These are phyloP conservation scores for Populus tomentosa DNA, from an alignment of 441 rosid species.

Conservation along the genomic window DNA sequence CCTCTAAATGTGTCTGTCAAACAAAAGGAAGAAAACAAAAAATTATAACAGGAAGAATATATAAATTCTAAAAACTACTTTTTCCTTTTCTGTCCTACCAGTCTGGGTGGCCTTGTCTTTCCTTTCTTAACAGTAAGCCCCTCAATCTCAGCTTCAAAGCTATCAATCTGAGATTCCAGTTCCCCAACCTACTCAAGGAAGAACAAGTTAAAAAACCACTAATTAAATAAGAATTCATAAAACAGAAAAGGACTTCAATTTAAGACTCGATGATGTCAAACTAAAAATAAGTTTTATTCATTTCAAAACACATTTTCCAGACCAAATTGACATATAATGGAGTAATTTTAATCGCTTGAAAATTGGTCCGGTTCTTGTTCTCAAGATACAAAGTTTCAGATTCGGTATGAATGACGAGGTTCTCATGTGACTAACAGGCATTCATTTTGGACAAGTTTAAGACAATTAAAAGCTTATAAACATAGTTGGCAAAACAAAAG, in stretches of 20 bases:
- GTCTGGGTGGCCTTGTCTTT: conserved; percentile 90
- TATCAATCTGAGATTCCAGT: conserved; percentile 94
- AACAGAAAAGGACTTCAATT: neutral
- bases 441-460: neutral
- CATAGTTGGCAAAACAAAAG: neutral
- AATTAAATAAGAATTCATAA: neutral
- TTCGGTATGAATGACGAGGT: neutral
- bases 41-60: conserved; percentile 5
- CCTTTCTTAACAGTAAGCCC: conserved; percentile 99
- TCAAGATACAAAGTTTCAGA: neutral
- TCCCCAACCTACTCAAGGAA: conserved; percentile 74
- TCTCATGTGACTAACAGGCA: neutral
- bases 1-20: conserved; percentile 83
- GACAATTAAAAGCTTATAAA: neutral
- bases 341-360: neutral
- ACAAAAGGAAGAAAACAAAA: conserved; percentile 14
- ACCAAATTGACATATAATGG: neutral
- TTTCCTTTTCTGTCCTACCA: conserved; percentile 49
- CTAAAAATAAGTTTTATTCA: neutral
- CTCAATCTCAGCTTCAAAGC: conserved; percentile 97
- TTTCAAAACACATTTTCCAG: neutral
- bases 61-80: conserved; percentile 13
- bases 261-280: neutral
- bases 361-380: neutral
- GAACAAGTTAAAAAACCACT: neutral